phyloP scores from a whole-genome alignment of 202 grass and related monocot species.

The Hordeum pubiflorum region DNA sequence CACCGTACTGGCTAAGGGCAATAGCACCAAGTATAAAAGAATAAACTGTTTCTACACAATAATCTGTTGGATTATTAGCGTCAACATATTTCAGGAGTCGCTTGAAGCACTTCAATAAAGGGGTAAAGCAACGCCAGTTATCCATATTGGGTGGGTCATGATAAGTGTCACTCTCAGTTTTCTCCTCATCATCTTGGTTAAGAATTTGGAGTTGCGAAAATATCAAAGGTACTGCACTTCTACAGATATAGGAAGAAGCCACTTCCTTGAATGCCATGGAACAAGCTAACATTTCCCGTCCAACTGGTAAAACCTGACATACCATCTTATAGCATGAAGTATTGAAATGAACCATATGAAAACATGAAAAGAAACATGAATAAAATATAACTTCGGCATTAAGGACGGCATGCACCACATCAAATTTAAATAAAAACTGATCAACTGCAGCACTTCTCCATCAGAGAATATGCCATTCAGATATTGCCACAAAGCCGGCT shows the following conservation, averaged over 20 bases:
- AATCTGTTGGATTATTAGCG: slow-evolving; percentile 33
- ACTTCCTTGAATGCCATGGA: slow-evolving; percentile 76
- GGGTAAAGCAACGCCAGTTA: slow-evolving; percentile 46
- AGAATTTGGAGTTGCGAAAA: slow-evolving; percentile 45
- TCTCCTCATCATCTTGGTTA: slow-evolving; percentile 38
- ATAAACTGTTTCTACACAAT: slow-evolving; percentile 65
- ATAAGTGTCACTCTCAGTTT: slow-evolving; percentile 29
- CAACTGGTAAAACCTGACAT: slow-evolving; percentile 68
- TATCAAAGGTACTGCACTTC: slow-evolving; percentile 57
- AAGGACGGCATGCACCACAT: not conserved
- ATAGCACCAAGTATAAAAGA: slow-evolving; percentile 49
- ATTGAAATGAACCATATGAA: not conserved
- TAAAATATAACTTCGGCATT: not conserved
- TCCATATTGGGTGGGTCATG: slow-evolving; percentile 27
- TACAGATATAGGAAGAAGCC: slow-evolving; percentile 56
- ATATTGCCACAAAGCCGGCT: not conserved
- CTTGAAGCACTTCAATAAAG: slow-evolving; percentile 69
- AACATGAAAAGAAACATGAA: slow-evolving; percentile 23
- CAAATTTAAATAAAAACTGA: not conserved
- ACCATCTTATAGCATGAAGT: slow-evolving; percentile 5
- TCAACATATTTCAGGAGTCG: slow-evolving; percentile 49
- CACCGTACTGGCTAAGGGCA: slow-evolving; percentile 46
- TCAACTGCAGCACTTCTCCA: not conserved
- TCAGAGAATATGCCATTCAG: slow-evolving; percentile 5
- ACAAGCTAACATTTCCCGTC: slow-evolving; percentile 76